Evolutionary conservation across 345 rosid species (phyloP).

Genomic region (Cochlearia excelsa): DNA sequence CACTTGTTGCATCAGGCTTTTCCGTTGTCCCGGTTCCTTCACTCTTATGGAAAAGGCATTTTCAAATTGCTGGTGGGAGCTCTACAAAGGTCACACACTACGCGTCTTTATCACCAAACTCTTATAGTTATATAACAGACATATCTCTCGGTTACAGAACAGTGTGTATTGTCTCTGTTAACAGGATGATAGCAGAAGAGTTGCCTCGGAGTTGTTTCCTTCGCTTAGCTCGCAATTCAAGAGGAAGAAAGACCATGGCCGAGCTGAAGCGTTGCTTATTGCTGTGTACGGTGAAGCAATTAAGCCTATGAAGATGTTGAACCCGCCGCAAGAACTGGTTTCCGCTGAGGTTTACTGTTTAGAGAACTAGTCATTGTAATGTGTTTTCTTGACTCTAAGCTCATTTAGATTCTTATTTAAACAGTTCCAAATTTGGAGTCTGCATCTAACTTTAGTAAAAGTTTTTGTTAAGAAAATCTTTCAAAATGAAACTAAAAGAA

Average conservation of each 20-base stretch:
- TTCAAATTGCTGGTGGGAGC: conserved; percentile 52
- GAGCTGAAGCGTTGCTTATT: conserved; percentile 87
- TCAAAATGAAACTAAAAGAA: neutral
- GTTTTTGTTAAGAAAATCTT: neutral
- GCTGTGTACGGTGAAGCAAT: conserved; percentile 73
- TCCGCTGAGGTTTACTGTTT: conserved; percentile 18
- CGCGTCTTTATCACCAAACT: conserved; percentile 3
- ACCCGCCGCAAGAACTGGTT: conserved; percentile 21
- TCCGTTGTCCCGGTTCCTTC: conserved; percentile 84
- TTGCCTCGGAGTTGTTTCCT: conserved; percentile 73
- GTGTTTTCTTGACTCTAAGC: conserved; percentile 1
- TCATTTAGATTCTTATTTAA: conserved; percentile 4
- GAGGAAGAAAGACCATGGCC: conserved; percentile 90
- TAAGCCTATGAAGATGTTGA: conserved; percentile 36
- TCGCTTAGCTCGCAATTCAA: conserved; percentile 52
- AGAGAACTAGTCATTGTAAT: conserved; percentile 22
- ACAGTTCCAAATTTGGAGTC: neutral
- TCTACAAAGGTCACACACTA: conserved; percentile 44
- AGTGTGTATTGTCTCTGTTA: neutral
- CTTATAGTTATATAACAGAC: neutral
- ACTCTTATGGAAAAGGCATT: conserved; percentile 63
- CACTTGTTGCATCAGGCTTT: conserved; percentile 80
- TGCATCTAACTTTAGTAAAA: neutral
- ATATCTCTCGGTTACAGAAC: neutral
- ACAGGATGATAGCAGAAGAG: conserved; percentile 85